Percentiles rank a stretch among this genome's conserved stretches.
phyloP scores from a whole-genome alignment of 2,329 filamentous ascomycete genomes.

The Penicillium sp. region DNA sequence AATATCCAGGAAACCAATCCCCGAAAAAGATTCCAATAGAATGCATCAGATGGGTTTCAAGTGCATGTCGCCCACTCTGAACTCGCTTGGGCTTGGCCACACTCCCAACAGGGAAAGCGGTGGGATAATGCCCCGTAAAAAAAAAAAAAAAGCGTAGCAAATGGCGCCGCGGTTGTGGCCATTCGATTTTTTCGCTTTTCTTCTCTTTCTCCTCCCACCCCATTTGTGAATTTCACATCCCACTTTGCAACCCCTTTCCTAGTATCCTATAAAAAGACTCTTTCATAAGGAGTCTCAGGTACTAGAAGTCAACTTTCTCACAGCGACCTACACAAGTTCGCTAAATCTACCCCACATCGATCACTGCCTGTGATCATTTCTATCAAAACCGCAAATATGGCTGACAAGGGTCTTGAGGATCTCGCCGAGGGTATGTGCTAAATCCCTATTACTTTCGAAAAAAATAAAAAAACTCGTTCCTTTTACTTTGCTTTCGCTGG shows the following conservation, averaged over 20 bases:
- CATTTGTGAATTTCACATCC: constrained; percentile 22
- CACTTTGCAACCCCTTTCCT: constrained; percentile 18
- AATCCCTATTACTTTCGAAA: constrained; percentile 2
- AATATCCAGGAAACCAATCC: constrained; percentile 1
- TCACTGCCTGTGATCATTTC: constrained; percentile 70
- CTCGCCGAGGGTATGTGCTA: constrained; percentile 80
- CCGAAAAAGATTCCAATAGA: not conserved
- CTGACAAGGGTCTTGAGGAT: constrained; percentile 95
- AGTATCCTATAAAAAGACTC: constrained; percentile 31
- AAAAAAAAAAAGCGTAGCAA: constrained; percentile 21
- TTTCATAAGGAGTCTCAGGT: constrained; percentile 31
- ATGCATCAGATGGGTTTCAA: not conserved
- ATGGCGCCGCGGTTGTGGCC: constrained; percentile 15
- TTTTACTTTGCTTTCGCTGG: not conserved
- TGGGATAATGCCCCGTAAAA: constrained; percentile 17
- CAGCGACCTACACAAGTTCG: constrained; percentile 32
- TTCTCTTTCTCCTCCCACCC: constrained; percentile 23
- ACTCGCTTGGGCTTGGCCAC: constrained; percentile 17
- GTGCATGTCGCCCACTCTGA: not conserved
- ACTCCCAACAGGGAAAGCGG: constrained; percentile 14
- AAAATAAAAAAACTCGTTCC: not conserved
- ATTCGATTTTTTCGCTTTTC: constrained; percentile 22
- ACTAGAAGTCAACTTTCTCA: constrained; percentile 28
- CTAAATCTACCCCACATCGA: constrained; percentile 46
- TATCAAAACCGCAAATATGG: constrained; percentile 83